Evolutionary conservation across 2,329 filamentous ascomycete species (phyloP), one percentile per base, ranked within the genome.

Genomic region (Fusarium sp.): DNA sequence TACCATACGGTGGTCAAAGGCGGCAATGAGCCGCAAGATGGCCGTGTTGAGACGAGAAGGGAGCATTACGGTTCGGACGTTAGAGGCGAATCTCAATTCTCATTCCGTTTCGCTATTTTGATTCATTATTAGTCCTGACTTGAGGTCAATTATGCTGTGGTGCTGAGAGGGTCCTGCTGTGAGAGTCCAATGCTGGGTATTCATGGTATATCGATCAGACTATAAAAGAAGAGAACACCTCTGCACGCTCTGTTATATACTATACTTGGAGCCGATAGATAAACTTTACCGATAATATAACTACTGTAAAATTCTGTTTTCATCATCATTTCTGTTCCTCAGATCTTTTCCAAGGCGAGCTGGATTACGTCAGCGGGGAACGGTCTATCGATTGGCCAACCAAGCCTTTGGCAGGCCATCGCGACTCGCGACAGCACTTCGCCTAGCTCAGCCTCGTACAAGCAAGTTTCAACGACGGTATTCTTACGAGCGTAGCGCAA

Each of bases 81-180:
- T 70, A 71, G 67, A 70, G 65, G 63, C 53, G 53, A 57, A 67
- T 54, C 64, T 66, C 58, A 67, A 57, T 68, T 57, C 54, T 53
- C 55, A 53, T 42, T 46, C 38, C 25, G 38, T 41, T 53, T 66
- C 48, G 46, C 36, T 57, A 40, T 45, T 50, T 28, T 35, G 31
- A 13, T 7, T 34, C 12, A 13, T 34, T 5, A 24, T 44, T 6
- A 2, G 22, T 28, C 39, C 10, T n/a, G 19, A 28, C 6, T 35
- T 26, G 34, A 36, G 19, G 29, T 29, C 3, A 9, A 24, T 3
- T 9, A 10, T 36, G 12, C 35, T 38, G 7, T 32, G 35, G n/a
- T 35, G 19, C 19, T 19, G 19, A 19, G 19, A 19, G 2, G 19
- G 19, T 19, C 19, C 9, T 38, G 15, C 3, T 2, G 28, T 10